A percentile compares a stretch with the other conserved stretches of the same genome.
These are phyloP conservation scores for Lentinula guzmanii DNA, from an alignment of 768 basidiomycete species.

Conservation along the genomic window DNA sequence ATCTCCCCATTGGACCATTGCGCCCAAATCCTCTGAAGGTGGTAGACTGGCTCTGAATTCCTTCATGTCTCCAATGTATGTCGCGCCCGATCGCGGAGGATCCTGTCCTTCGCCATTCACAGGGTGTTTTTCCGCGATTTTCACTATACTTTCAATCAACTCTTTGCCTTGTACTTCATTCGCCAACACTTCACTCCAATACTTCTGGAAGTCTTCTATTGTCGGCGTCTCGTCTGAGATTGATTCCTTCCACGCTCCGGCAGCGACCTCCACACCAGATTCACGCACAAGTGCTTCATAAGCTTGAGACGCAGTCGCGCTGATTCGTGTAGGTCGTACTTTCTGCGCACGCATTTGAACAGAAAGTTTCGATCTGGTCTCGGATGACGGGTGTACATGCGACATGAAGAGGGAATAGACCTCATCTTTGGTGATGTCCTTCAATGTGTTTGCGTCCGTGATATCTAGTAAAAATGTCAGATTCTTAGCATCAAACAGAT, in stretches of 20 bases:
- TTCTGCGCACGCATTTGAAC: constrained; percentile 75
- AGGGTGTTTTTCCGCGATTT: constrained; percentile 51
- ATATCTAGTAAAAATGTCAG: constrained; percentile 40
- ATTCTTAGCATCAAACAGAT: neutral
- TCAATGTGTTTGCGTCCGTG: constrained; percentile 64
- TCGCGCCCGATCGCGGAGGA: constrained; percentile 38
- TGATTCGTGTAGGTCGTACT: constrained; percentile 54
- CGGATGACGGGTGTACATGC: constrained; percentile 64
- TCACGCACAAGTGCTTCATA: constrained; percentile 50
- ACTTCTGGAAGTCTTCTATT: constrained; percentile 52
- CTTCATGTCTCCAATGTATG: constrained; percentile 59
- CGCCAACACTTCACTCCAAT: constrained; percentile 47
- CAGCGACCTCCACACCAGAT: constrained; percentile 42
- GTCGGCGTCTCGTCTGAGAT: constrained; percentile 53
- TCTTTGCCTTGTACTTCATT: constrained; percentile 33
- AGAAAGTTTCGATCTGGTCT: constrained; percentile 74
- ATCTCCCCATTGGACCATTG: constrained; percentile 73
- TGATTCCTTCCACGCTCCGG: constrained; percentile 43
- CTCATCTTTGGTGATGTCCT: constrained; percentile 66
- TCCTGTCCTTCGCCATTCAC: constrained; percentile 47
- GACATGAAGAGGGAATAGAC: constrained; percentile 64
- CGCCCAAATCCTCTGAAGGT: constrained; percentile 51
- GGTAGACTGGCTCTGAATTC: constrained; percentile 58
- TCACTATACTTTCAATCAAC: constrained; percentile 51
- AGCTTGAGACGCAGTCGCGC: constrained; percentile 53